Base-by-base conservation (phyloP, 2,329 filamentous ascomycete species). In the Botrytis elliptica region DNA sequence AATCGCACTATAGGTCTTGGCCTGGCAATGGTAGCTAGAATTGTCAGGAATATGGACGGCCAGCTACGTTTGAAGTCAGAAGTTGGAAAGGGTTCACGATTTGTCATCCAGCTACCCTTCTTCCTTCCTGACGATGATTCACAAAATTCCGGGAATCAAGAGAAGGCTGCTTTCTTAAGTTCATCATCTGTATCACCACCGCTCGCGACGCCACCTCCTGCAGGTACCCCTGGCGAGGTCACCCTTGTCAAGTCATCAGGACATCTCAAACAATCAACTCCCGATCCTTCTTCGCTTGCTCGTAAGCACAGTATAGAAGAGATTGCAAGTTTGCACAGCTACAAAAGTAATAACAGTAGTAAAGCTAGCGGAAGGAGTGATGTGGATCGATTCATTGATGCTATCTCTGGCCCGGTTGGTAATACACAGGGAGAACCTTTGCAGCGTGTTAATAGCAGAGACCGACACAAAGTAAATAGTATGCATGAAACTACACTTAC, bases 11-110 rank as follows among this genome's bases (percentile, higher is more conserved):
- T 97, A 1, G 95, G 95, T 0, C 86, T 97, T 16, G 95, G 94
- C 0, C 86, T 97, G n/a, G 94, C 94, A 0, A 86, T 97, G 20
- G 94, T 97, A n/a, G 92, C 93, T 25, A 89, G 94, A 55, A 93
- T 94, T 52, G 87, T 97, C 46, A 89, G 91, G n/a, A 97, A 94
- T 79, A 96, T 97, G 93, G 91, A 95, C 74, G 95, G 94, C 0
- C 94, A 97, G 79, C 82, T 97, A 44, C 89, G 93, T 2, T 84
- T 97, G 1, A 95, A 94, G 79, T 97, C 94, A 0, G 93, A 96
- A 78, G 88, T 92, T 80, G 92, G 92, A 2, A 92, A 91, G 78
- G 94, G 95, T 0, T 95, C 94, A 29, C 88, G 92, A 70, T 97
- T 97, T 76, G 90, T 94, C 33, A 89, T 97, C 38, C 89, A 93